Base-by-base conservation (phyloP, 2,329 filamentous ascomycete genomes). In the Chaetomiaceae sp. region DNA sequence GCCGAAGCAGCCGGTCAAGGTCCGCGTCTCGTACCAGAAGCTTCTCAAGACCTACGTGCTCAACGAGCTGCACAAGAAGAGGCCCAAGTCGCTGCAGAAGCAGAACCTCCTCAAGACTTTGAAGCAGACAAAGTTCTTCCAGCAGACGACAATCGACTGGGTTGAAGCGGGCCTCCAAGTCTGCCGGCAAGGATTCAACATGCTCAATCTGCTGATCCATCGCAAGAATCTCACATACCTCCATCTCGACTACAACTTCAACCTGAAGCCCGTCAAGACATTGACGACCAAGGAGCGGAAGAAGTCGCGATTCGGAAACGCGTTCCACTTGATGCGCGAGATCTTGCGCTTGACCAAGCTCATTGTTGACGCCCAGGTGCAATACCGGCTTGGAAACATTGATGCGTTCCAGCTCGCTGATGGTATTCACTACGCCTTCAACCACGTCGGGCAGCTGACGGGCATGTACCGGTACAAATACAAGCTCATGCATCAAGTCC, bases 401-500 rank as follows among this genome's bases (percentile, higher is more conserved):
- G 94, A 99, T 71, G 94, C 95, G 34, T 99, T 99, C 77, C 94
- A 99, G 71, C 84, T 99, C 60, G 94, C 94, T 3, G 94, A 99
- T 70, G 94, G 94, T 70, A 99, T 99, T 53, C 78, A 97, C n/a
- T 99, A 99, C 64, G 95, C 94, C 17, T 99, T 99, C 76, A 99
- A 99, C 73, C 94, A 99, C 64, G 94, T 99, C 53, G 94, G 94
- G 58, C 95, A 99, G 71, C 78, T 99, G 57, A 99, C 94, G 15
- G 94, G 94, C 69, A 99, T 99, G 94, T 99, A 99, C 74, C 88
- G 94, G 57, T 99, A 99, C 81, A 99, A 99, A 79, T 99, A 99
- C 78, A 99, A 99, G 79, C 80, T 99, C 53, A 99, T 99, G 94
- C 94, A 99, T 70, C 94, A 99, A 72, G 99, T 99, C 64, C 89